phyloP scores from a whole-genome alignment of 2,329 filamentous ascomycete genomes.

The Colletotrichum simmondsii region DNA sequence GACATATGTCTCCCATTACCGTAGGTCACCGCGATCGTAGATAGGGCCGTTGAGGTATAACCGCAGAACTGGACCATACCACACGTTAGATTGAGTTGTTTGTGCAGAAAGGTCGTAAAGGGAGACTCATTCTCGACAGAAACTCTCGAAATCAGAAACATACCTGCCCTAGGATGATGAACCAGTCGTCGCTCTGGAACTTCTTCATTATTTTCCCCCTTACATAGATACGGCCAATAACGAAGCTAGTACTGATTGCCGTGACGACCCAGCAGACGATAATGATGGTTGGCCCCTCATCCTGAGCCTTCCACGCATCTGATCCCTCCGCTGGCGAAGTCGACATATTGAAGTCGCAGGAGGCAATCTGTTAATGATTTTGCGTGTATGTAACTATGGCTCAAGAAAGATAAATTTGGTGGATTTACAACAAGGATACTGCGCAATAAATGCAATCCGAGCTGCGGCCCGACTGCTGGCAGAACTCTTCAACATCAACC shows the following conservation, averaged over 20 bases:
- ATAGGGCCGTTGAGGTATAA: slow-evolving; percentile 44
- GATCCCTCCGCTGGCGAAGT: not conserved
- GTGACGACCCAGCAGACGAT: slow-evolving; percentile 44
- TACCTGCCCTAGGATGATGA: slow-evolving; percentile 40
- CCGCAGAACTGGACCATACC: not conserved
- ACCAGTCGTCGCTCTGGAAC: slow-evolving; percentile 48
- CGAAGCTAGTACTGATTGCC: slow-evolving; percentile 41
- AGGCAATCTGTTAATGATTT: too few relatives aligned
- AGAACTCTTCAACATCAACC: too few relatives aligned
- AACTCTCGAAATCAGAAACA: too few relatives aligned
- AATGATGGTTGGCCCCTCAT: slow-evolving; percentile 46
- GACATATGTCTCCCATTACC: slow-evolving; percentile 53
- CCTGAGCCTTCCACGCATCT: slow-evolving; percentile 14
- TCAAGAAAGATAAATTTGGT: too few relatives aligned
- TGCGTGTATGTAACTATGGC: too few relatives aligned
- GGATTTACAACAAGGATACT: too few relatives aligned
- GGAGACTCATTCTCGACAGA: too few relatives aligned
- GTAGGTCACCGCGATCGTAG: slow-evolving; percentile 45
- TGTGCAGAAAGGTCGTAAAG: too few relatives aligned
- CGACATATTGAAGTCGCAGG: too few relatives aligned
- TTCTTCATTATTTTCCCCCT: slow-evolving; percentile 42
- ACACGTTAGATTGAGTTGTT: too few relatives aligned
- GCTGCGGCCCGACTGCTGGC: too few relatives aligned
- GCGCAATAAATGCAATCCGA: too few relatives aligned
- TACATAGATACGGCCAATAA: slow-evolving; percentile 43